These are phyloP conservation scores for Paratinospora sagittata DNA, from an alignment of 164 flowering plant genomes.

Conservation along the genomic window DNA sequence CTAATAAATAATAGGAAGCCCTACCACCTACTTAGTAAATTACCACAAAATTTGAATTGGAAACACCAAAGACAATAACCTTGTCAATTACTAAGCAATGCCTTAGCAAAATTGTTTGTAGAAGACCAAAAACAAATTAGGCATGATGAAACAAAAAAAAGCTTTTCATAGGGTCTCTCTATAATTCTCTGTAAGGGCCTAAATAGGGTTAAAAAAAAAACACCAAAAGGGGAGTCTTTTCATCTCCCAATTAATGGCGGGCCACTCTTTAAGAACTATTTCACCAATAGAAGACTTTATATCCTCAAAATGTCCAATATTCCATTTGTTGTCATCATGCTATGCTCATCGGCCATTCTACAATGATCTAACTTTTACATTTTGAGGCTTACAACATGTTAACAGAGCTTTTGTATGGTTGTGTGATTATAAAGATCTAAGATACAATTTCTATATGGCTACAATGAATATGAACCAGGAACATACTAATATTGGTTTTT, in stretches of 20 bases:
- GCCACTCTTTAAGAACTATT: not conserved
- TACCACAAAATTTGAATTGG: not conserved
- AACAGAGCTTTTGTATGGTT: not conserved
- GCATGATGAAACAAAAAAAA: too few species aligned
- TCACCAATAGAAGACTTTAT: not conserved
- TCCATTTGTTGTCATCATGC: not conserved
- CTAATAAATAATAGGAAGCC: too few species aligned
- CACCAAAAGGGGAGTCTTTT: not conserved
- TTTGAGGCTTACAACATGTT: not conserved
- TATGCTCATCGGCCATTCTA: too few species aligned
- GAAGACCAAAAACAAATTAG: not conserved
- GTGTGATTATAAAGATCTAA: not conserved
- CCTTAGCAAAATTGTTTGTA: not conserved
- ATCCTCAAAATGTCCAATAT: not conserved
- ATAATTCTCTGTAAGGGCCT: too few species aligned
- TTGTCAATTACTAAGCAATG: not conserved
- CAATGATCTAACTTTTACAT: too few species aligned
- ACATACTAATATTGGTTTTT: not conserved
- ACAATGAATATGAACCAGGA: not conserved
- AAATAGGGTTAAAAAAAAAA: too few species aligned
- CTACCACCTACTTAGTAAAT: not conserved
- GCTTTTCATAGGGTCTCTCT: not conserved
- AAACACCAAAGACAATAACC: not conserved
- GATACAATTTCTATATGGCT: not conserved
- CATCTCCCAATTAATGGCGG: not conserved